Conservation (phyloP, 371 early-diverging fungal species). For the Synchytrium microbalum region DNA sequence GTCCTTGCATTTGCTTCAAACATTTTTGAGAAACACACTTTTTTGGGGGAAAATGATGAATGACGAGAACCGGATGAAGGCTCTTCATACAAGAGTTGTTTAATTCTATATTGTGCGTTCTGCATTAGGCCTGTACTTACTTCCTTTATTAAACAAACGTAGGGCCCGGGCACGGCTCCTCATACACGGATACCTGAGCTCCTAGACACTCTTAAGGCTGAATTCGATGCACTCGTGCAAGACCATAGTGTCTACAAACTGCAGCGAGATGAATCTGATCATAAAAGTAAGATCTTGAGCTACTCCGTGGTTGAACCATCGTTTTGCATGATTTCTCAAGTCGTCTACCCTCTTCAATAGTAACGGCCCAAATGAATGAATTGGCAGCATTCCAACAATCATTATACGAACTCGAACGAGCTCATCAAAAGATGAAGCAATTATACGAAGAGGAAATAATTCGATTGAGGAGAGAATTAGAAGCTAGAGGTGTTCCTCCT, state of each 20-base stretch:
- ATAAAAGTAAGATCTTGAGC: conserved; percentile 58
- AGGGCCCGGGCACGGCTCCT: not conserved
- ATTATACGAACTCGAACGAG: conserved; percentile 68
- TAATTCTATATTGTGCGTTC: too few species aligned
- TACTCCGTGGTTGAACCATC: not conserved
- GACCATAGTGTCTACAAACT: conserved; percentile 63
- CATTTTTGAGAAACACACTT: too few species aligned
- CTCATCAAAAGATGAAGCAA: conserved; percentile 67
- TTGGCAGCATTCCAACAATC: conserved; percentile 64
- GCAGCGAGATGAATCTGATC: conserved; percentile 83
- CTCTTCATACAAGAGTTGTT: not conserved
- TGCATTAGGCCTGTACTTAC: not conserved
- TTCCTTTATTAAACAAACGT: not conserved
- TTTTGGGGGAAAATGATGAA: not conserved
- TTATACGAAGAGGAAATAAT: conserved; percentile 76
- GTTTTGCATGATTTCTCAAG: conserved; percentile 2
- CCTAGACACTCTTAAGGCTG: conserved; percentile 71
- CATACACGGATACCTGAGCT: conserved; percentile 60
- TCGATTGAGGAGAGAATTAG: conserved; percentile 65
- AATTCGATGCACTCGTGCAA: conserved; percentile 72
- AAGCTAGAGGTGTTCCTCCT: conserved; percentile 43
- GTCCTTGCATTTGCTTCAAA: too few species aligned
- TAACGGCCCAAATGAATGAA: conserved; percentile 62
- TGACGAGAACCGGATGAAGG: not conserved
- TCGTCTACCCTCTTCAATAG: conserved; percentile 14